Base-by-base conservation (phyloP, 768 basidiomycete genomes). In the Dictyophora rubrovolvata region DNA sequence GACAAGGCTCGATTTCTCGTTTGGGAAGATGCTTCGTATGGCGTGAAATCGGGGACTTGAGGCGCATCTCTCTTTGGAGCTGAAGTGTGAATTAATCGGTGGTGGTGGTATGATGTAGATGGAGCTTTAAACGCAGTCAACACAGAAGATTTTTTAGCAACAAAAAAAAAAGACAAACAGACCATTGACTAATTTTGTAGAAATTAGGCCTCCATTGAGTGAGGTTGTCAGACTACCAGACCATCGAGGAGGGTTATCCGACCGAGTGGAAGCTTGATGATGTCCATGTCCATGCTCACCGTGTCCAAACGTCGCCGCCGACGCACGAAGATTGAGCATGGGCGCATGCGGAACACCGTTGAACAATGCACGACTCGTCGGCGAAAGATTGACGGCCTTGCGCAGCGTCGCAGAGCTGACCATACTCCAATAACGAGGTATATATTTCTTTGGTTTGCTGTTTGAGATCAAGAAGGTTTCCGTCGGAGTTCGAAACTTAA, bases 41-140 rank as follows among this genome's bases (percentile, higher is more conserved):
- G 71, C 48, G 84, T 80, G 69, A 88, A 94, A 76, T 97, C 87
- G 63, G 96, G 96, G 8, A 95, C 90, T 62, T 90, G 78, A 51
- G 89, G 85, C 33, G 86, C 83, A 67, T 86, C 83, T 65, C 79
- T 81, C 65, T 75, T 75, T 57, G 77, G 75, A 49, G 83, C 79
- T 56, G 92, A 86, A 65, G 89, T 88, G 69, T 90, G 87, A 60
- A 95, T 74, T 61, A 85, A 78, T 68, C 89, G 86, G 60, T 81
- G 84, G 62, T 84, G 81, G 73, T 76, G 75, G 63, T 74, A 70
- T 59, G 75, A 71, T 17, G 81, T 80, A 18, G 82, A 69, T n/a
- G 79, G 71, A 51, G 80, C 86, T 80, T 69, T 60, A 48, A 35
- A 10, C n/a, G 12, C 51, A n/a, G 51, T 23, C 14, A 54, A 20